phyloP scores from a whole-genome alignment of 805 yeast species.

The Metschnikowia colocasiae region DNA sequence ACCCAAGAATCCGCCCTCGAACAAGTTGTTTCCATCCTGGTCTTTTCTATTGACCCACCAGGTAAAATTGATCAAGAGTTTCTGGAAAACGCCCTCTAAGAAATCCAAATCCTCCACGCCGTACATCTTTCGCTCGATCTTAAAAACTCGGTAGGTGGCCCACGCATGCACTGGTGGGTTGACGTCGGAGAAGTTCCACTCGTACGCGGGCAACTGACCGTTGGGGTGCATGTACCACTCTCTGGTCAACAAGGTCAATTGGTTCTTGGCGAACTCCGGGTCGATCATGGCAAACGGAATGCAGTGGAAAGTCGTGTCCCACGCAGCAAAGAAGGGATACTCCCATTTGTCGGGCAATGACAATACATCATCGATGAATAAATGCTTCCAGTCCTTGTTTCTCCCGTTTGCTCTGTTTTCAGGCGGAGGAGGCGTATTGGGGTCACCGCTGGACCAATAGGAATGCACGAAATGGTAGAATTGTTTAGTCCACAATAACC shows the following conservation, averaged over 20 bases:
- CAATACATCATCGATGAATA: slow-evolving; percentile 81
- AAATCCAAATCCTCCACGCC: slow-evolving; percentile 79
- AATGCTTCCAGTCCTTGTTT: slow-evolving; percentile 83
- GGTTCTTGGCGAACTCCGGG: slow-evolving; percentile 87
- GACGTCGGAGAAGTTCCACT: slow-evolving; percentile 94
- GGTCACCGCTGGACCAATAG: slow-evolving; percentile 87
- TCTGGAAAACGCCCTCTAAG: slow-evolving; percentile 90
- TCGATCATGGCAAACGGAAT: slow-evolving; percentile 91
- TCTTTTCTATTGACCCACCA: slow-evolving; percentile 98
- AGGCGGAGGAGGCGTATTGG: slow-evolving; percentile 69
- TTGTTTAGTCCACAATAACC: slow-evolving; percentile 90
- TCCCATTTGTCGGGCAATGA: slow-evolving; percentile 96
- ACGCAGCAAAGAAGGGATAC: slow-evolving; percentile 92
- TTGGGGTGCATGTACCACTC: slow-evolving; percentile 99
- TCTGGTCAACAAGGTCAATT: slow-evolving; percentile 77
- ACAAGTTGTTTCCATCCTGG: slow-evolving; percentile 78
- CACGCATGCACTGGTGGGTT: slow-evolving; percentile 98
- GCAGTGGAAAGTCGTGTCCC: slow-evolving; percentile 97
- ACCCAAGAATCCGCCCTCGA: slow-evolving; percentile 93
- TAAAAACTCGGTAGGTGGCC: slow-evolving; percentile 85
- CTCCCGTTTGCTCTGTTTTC: slow-evolving; percentile 81
- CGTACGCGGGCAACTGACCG: slow-evolving; percentile 96
- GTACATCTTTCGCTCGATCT: slow-evolving; percentile 80
- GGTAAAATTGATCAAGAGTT: slow-evolving; percentile 80
- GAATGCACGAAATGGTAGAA: slow-evolving; percentile 82